A percentile compares a stretch with the other conserved stretches of the same genome.
Evolutionary conservation across 2,329 filamentous ascomycete species (phyloP).

Genomic region (Aspergillus persii): DNA sequence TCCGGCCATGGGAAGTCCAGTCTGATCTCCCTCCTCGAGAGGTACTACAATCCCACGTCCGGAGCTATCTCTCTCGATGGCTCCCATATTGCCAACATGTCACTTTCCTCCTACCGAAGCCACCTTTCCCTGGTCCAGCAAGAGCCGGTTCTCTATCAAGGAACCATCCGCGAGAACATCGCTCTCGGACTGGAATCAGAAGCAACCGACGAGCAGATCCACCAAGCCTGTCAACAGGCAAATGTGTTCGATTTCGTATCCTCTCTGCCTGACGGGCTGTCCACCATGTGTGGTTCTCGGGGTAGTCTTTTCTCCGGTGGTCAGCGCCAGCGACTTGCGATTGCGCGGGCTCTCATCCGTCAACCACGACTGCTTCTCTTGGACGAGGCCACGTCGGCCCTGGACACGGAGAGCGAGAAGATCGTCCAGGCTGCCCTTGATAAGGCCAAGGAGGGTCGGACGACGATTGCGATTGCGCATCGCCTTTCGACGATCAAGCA

Average conservation of each 20-base stretch:
- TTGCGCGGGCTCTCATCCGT: slow-evolving; percentile 43
- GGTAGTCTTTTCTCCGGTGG: slow-evolving; percentile 41
- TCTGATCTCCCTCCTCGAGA: slow-evolving; percentile 58
- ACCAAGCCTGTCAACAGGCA: slow-evolving; percentile 33
- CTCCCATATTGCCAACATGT: slow-evolving; percentile 57
- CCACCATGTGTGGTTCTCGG: slow-evolving; percentile 33
- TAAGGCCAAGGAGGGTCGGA: slow-evolving; percentile 19
- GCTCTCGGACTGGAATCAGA: slow-evolving; percentile 50
- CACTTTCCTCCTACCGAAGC: slow-evolving; percentile 61
- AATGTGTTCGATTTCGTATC: slow-evolving; percentile 40
- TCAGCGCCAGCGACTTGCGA: slow-evolving; percentile 44
- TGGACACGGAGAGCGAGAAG: slow-evolving; percentile 38
- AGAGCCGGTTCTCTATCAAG: slow-evolving; percentile 69
- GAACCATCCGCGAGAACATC: slow-evolving; percentile 67
- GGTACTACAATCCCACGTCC: slow-evolving; percentile 67
- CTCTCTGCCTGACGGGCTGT: slow-evolving; percentile 38
- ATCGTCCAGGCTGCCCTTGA: slow-evolving; percentile 22
- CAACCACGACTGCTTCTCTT: slow-evolving; percentile 41
- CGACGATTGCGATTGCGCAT: slow-evolving; percentile 38
- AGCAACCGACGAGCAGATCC: slow-evolving; percentile 29
- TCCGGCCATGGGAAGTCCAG: slow-evolving; percentile 63
- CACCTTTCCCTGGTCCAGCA: slow-evolving; percentile 71
- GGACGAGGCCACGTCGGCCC: slow-evolving; percentile 45
- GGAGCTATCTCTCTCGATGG: slow-evolving; percentile 66
- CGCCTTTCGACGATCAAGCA: slow-evolving; percentile 38